Evolutionary conservation across 1,284 basidiomycete genomes (phyloP).

Genomic region (Irpex lacteus): DNA sequence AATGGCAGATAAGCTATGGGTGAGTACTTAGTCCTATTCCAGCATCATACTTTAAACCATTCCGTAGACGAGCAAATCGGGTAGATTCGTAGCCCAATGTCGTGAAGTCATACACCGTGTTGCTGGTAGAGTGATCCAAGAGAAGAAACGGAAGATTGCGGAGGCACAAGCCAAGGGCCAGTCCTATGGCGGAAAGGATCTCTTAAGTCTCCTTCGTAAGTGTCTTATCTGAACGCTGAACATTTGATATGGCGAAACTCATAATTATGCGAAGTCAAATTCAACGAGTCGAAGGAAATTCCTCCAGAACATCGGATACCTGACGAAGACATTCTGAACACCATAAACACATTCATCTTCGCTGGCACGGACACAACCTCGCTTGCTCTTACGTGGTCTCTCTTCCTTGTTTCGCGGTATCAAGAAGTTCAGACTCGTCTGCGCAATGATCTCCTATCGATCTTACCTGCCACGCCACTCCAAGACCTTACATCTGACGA

Average conservation of each 20-base stretch:
- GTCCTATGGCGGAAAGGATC: slow-evolving; percentile 54
- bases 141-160: slow-evolving; percentile 65
- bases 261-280: slow-evolving; percentile 53
- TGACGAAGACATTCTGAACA: slow-evolving; percentile 77
- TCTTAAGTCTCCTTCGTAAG: slow-evolving; percentile 65
- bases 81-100: slow-evolving; percentile 49
- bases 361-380: slow-evolving; percentile 85
- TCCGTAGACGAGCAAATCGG: slow-evolving; percentile 52
- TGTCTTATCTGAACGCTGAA: slow-evolving; percentile 11
- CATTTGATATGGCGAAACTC: slow-evolving; percentile 5
- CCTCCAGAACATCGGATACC: slow-evolving; percentile 70
- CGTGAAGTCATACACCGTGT: slow-evolving; percentile 62
- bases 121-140: slow-evolving; percentile 66
- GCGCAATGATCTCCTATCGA: slow-evolving; percentile 53
- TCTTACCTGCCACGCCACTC: slow-evolving; percentile 36
- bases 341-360: slow-evolving; percentile 85
- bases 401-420: slow-evolving; percentile 66
- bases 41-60: background rate
- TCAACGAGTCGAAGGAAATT: slow-evolving; percentile 64
- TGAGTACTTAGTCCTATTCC: slow-evolving; percentile 33
- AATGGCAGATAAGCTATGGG: slow-evolving; percentile 52
- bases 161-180: slow-evolving; percentile 51
- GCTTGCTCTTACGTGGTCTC: slow-evolving; percentile 74
- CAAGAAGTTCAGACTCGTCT: slow-evolving; percentile 62
- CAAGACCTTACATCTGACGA: slow-evolving; percentile 54